Evolutionary conservation across 495 filamentous ascomycete genomes (phyloP), one percentile per base, ranked within the genome.

Genomic region (Aspergillus heteromorphus): DNA sequence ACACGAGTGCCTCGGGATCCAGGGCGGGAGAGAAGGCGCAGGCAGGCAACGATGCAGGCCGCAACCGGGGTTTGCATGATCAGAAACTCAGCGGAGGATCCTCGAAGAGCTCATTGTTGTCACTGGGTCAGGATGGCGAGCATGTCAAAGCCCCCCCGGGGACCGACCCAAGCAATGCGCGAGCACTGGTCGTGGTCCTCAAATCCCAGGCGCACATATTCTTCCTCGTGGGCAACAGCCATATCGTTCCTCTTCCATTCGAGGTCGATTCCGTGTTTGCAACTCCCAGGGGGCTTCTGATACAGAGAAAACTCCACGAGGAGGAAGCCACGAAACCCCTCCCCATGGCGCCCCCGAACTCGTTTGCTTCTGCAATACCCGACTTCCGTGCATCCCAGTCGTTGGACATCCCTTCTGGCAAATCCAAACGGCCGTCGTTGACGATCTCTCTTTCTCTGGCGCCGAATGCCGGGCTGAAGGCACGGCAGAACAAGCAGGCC

Each of bases 191-290:
- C 6, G 86, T 97, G 36, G 87, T 97, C 58, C 81, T 99, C 54
- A 93, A 91, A 67, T 88, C 88, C 4, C 92, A 97, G 64, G 91
- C 89, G 20, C 93, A 96, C 63, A 82, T 97, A 60, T 95, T 88
- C 75, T 95, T 92, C 66, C 80, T 96, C n/a, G 78, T 86, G 16
- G 91, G 91, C 4, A 82, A 87, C 20, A 95, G 83, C 68, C 90
- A 97, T 79, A 83, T 95, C 53, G 82, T 97, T 52, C 88, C 95
- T 67, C 80, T 99, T 54, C 91, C 93, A 13, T 97, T 99, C 61
- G 91, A 96, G 68, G 87, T 97, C 31, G 89, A 96, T 62, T 83
- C 80, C 45, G 90, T 89, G 9, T 88, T 92, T 70, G 84, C 92
- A 13, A 87, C 90, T 17, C 85, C 89, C 6, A 75, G 81, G 17